Percentiles rank a stretch among this genome's conserved stretches.
Conservation (phyloP, 2,329 filamentous ascomycete species). For the Byssothecium circinans region DNA sequence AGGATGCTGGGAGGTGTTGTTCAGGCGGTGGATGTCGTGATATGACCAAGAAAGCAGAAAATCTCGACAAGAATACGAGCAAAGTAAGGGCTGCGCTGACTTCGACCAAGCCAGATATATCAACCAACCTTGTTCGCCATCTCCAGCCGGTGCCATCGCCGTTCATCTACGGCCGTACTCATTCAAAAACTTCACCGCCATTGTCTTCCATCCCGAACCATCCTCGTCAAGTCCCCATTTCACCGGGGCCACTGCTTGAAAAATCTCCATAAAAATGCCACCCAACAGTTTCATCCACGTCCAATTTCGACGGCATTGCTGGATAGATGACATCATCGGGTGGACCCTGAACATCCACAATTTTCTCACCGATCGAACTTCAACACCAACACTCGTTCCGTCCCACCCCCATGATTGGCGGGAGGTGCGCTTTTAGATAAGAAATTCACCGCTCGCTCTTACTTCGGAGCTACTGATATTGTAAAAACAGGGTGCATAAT, state of each 20-base stretch:
- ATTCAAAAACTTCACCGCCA: conserved; percentile 1
- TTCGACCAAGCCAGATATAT: neutral
- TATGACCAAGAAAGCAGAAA: too few species aligned
- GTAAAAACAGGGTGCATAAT: too few species aligned
- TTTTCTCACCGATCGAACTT: neutral
- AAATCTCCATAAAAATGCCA: conserved; percentile 26
- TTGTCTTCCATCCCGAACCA: conserved; percentile 1
- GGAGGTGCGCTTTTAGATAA: too few species aligned
- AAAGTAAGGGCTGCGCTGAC: neutral
- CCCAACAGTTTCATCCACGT: conserved; percentile 36
- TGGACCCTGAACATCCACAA: conserved; percentile 19
- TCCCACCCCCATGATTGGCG: too few species aligned
- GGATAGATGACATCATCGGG: conserved; percentile 31
- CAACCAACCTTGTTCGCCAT: neutral
- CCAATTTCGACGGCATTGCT: conserved; percentile 12
- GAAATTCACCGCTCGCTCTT: too few species aligned
- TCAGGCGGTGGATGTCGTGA: too few species aligned
- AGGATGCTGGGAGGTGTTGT: neutral
- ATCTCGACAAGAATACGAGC: too few species aligned
- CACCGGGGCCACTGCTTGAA: conserved; percentile 9
- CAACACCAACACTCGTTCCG: neutral
- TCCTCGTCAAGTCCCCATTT: conserved; percentile 9
- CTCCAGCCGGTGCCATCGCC: neutral
- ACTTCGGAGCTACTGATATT: too few species aligned
- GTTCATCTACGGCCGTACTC: conserved; percentile 1